phyloP scores from a whole-genome alignment of 192 early-diverging fungal species.

The Coemansia sp. region DNA sequence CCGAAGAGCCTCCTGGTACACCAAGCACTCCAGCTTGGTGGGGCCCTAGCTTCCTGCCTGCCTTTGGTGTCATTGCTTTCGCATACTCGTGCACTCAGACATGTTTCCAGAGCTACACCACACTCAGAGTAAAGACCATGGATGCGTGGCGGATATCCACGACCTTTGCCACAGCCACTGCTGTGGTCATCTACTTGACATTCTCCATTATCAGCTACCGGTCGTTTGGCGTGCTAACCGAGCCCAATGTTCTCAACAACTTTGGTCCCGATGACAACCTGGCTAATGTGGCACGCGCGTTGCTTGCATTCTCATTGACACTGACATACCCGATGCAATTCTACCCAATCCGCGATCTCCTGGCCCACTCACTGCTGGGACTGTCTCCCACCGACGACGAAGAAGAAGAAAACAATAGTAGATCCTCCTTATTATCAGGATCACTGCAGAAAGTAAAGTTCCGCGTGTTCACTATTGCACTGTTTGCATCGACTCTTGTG shows the following conservation, averaged over 20 bases:
- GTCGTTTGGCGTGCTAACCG: conserved; percentile 60
- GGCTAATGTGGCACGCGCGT: conserved; percentile 62
- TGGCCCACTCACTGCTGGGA: conserved; percentile 15
- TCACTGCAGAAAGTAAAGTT: conserved; percentile 1
- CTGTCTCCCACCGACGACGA: conserved; percentile 11
- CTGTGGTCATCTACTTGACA: conserved; percentile 58
- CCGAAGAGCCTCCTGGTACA: conserved; percentile 56
- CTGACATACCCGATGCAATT: conserved; percentile 62
- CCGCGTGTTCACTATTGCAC: conserved; percentile 17
- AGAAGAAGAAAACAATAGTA: background rate
- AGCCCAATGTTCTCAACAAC: conserved; percentile 69
- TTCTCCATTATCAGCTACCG: conserved; percentile 65
- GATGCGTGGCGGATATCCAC: conserved; percentile 55
- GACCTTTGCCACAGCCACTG: conserved; percentile 50
- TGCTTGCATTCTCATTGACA: conserved; percentile 63
- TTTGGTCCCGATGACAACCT: conserved; percentile 60
- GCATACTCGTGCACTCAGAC: conserved; percentile 67
- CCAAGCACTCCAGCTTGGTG: conserved; percentile 24
- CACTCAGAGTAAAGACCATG: conserved; percentile 51
- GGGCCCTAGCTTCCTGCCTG: conserved; percentile 62
- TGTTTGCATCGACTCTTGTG: conserved; percentile 42
- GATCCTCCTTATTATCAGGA: too few species aligned
- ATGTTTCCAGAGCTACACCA: conserved; percentile 59
- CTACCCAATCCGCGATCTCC: conserved; percentile 49
- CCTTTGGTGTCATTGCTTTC: conserved; percentile 68